Evolutionary conservation across 2,329 filamentous ascomycete species (phyloP).

Genomic region (Diaporthe sp.): DNA sequence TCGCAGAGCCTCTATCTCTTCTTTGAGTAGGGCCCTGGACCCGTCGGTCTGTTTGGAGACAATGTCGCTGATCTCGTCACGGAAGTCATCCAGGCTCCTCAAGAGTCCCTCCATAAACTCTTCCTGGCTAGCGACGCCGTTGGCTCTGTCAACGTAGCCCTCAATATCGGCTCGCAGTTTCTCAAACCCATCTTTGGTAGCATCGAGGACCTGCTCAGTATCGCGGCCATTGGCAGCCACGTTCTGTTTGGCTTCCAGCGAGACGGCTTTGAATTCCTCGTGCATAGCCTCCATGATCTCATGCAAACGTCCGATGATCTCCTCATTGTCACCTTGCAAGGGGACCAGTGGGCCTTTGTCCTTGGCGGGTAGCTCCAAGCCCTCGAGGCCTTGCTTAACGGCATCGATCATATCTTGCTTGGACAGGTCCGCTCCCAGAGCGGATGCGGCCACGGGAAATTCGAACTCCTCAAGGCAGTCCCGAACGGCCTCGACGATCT

Average conservation of each 20-base stretch:
- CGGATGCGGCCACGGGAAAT: slow-evolving; percentile 74
- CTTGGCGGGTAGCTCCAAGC: slow-evolving; percentile 45
- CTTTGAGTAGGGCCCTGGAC: slow-evolving; percentile 79
- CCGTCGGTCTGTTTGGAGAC: slow-evolving; percentile 62
- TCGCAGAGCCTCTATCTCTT: slow-evolving; percentile 85
- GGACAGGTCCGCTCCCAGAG: slow-evolving; percentile 67
- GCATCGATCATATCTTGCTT: slow-evolving; percentile 75
- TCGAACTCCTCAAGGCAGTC: slow-evolving; percentile 91
- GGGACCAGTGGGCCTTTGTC: slow-evolving; percentile 43
- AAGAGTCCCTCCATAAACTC: slow-evolving; percentile 81
- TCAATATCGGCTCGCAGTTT: slow-evolving; percentile 86
- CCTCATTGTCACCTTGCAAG: slow-evolving; percentile 57
- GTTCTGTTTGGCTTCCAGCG: slow-evolving; percentile 80
- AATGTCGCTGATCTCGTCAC: slow-evolving; percentile 76
- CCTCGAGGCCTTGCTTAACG: slow-evolving; percentile 63
- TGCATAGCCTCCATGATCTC: slow-evolving; percentile 76
- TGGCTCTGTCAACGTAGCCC: slow-evolving; percentile 80
- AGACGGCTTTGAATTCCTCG: slow-evolving; percentile 71
- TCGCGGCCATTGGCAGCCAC: slow-evolving; percentile 83
- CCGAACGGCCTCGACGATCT: slow-evolving; percentile 85
- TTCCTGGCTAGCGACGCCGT: slow-evolving; percentile 79
- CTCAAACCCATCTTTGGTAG: slow-evolving; percentile 89
- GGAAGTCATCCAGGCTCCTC: slow-evolving; percentile 76
- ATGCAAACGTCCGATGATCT: slow-evolving; percentile 69
- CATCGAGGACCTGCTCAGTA: slow-evolving; percentile 89